Percentiles rank a stretch among this genome's conserved stretches.
phyloP scores from a whole-genome alignment of 805 yeast genomes.

The Schizosaccharomyces japonicus region DNA sequence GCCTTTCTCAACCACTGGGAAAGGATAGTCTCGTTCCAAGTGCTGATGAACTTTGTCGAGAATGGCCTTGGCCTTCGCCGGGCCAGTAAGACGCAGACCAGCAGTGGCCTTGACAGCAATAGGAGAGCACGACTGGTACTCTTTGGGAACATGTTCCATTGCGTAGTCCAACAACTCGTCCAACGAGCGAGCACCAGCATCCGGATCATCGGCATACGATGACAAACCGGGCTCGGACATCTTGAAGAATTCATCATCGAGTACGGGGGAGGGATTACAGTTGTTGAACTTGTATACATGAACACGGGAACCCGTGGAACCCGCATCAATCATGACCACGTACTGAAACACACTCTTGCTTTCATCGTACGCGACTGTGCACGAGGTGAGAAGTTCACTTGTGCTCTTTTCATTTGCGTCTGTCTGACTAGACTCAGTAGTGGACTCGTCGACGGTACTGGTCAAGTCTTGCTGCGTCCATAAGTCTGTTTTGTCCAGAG shows the following conservation, averaged over 20 bases:
- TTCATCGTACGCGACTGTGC: neutral
- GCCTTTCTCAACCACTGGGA: constrained; percentile 66
- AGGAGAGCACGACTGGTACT: constrained; percentile 60
- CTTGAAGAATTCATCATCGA: constrained; percentile 57
- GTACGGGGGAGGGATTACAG: constrained; percentile 61
- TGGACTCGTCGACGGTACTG: no score
- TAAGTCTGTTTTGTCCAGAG: no score
- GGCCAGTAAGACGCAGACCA: constrained; percentile 71
- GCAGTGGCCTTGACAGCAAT: constrained; percentile 96
- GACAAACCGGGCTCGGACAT: constrained; percentile 87
- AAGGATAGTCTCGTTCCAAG: constrained; percentile 62
- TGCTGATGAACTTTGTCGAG: constrained; percentile 53
- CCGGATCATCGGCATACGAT: constrained; percentile 52
- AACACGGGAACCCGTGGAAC: constrained; percentile 88
- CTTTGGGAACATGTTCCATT: constrained; percentile 47
- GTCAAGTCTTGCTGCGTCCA: no score
- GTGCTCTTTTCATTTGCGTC: no score
- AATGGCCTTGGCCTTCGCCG: constrained; percentile 44
- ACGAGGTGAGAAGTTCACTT: no score
- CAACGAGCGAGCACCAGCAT: constrained; percentile 71
- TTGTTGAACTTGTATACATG: constrained; percentile 83
- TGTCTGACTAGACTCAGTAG: no score
- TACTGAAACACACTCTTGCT: constrained; percentile 21
- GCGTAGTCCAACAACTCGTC: constrained; percentile 66
- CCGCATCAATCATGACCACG: constrained; percentile 92